phyloP scores from a whole-genome alignment of 108 stramenopile genomes.

The Cyclotella choctawhatcheeana region DNA sequence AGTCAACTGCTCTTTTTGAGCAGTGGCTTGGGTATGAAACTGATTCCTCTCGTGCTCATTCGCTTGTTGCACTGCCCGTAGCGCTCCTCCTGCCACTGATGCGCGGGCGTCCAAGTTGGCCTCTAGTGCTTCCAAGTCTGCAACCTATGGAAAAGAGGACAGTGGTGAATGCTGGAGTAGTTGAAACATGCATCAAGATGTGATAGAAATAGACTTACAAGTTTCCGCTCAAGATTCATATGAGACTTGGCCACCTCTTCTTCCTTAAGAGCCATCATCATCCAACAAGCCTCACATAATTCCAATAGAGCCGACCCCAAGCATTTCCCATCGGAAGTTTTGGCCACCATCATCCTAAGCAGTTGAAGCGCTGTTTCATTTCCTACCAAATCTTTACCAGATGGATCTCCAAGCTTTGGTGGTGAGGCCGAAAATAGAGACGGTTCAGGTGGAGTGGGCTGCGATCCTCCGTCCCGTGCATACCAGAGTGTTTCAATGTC shows the following conservation, averaged over 20 bases:
- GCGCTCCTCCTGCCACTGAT: slow-evolving; percentile 73
- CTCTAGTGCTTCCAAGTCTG: slow-evolving; percentile 48
- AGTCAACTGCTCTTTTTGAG: slow-evolving; percentile 61
- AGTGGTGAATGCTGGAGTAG: not conserved
- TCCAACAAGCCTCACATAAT: slow-evolving; percentile 79
- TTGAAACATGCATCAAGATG: not conserved
- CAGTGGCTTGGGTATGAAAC: slow-evolving; percentile 61
- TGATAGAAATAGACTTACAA: slow-evolving; percentile 30
- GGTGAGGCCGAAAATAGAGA: slow-evolving; percentile 77
- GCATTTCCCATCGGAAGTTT: slow-evolving; percentile 49
- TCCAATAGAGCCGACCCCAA: slow-evolving; percentile 66
- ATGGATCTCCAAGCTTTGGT: slow-evolving; percentile 84
- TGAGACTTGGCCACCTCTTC: slow-evolving; percentile 56
- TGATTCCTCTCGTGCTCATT: slow-evolving; percentile 66
- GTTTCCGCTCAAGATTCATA: slow-evolving; percentile 57
- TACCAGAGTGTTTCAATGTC: slow-evolving; percentile 85
- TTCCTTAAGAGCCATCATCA: slow-evolving; percentile 77
- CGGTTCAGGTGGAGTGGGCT: slow-evolving; percentile 66
- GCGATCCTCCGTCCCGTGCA: slow-evolving; percentile 75
- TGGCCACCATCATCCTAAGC: slow-evolving; percentile 54
- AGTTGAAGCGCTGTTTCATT: slow-evolving; percentile 67
- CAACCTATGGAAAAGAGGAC: slow-evolving; percentile 13
- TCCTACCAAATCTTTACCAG: slow-evolving; percentile 83
- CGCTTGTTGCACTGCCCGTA: slow-evolving; percentile 64
- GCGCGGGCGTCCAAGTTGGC: slow-evolving; percentile 67